Percentiles rank a stretch among this genome's conserved stretches.
These are phyloP conservation scores for Cordyceps cicadae DNA, from an alignment of 2,329 filamentous ascomycete species.

Conservation along the genomic window DNA sequence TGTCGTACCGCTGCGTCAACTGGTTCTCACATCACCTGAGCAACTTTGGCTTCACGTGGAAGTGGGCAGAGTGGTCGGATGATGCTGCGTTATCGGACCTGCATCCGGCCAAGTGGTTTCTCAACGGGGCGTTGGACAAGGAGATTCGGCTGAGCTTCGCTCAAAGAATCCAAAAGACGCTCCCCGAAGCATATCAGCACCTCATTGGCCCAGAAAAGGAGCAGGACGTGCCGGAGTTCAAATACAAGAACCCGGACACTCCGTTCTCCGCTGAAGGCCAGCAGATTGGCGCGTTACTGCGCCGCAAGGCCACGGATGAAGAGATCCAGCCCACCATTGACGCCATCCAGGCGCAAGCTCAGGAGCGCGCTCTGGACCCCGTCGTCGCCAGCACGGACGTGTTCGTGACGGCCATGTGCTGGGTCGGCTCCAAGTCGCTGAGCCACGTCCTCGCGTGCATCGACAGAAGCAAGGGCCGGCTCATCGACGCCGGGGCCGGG, in stretches of 20 bases:
- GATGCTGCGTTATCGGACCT: slow-evolving; percentile 70
- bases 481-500: slow-evolving; percentile 67
- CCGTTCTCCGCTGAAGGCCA: slow-evolving; percentile 81
- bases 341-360: slow-evolving; percentile 71
- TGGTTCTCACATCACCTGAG: slow-evolving; percentile 98
- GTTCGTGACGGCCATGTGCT: slow-evolving; percentile 88
- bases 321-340: slow-evolving; percentile 78
- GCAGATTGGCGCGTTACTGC: slow-evolving; percentile 69
- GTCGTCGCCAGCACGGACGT: slow-evolving; percentile 84
- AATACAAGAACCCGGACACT: slow-evolving; percentile 69
- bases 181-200: slow-evolving; percentile 73
- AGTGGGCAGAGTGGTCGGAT: slow-evolving; percentile 95
- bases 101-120: slow-evolving; percentile 88
- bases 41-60: slow-evolving; percentile 99
- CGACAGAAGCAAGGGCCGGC: slow-evolving; percentile 83
- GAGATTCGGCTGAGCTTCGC: slow-evolving; percentile 95
- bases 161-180: slow-evolving; percentile 86
- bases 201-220: slow-evolving; percentile 84
- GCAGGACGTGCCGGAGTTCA: slow-evolving; percentile 92
- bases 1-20: slow-evolving; percentile 81
- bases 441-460: slow-evolving; percentile 94
- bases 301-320: slow-evolving; percentile 75
- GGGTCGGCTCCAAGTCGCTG: slow-evolving; percentile 87
- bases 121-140: slow-evolving; percentile 84
- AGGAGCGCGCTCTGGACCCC: slow-evolving; percentile 64